A percentile compares a stretch with the other conserved stretches of the same genome.
These are phyloP conservation scores for Penicillium crystallinum DNA, from an alignment of 495 filamentous ascomycete genomes.

Conservation along the genomic window DNA sequence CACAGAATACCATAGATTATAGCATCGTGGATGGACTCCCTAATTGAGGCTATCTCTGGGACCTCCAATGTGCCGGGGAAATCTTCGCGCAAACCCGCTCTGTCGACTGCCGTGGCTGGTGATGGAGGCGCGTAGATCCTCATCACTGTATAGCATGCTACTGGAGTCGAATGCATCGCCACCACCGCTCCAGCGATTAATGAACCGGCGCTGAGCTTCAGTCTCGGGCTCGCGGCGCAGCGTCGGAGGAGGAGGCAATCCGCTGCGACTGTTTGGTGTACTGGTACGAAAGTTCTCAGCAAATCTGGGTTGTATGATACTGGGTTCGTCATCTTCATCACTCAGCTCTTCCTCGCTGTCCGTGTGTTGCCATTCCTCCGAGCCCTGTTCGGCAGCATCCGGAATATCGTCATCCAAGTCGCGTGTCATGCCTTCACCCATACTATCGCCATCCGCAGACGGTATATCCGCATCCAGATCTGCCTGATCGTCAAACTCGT, in stretches of 20 bases:
- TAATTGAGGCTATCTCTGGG: slow-evolving; percentile 41
- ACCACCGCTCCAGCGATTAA: slow-evolving; percentile 44
- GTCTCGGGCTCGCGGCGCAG: slow-evolving; percentile 29
- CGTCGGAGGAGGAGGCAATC: slow-evolving; percentile 28
- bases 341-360: slow-evolving; percentile 73
- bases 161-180: slow-evolving; percentile 40
- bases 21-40: background rate
- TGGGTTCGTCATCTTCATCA: slow-evolving; percentile 31
- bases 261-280: slow-evolving; percentile 31
- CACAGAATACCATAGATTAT: background rate
- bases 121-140: slow-evolving; percentile 40
- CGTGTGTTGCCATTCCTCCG: slow-evolving; percentile 58
- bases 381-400: slow-evolving; percentile 31
- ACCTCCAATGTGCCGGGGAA: slow-evolving; percentile 33
- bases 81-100: slow-evolving; percentile 32
- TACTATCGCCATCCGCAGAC: slow-evolving; percentile 26
- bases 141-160: slow-evolving; percentile 38
- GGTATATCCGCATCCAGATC: slow-evolving; percentile 44
- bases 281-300: slow-evolving; percentile 34
- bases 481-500: slow-evolving; percentile 38
- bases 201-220: slow-evolving; percentile 40
- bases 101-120: slow-evolving; percentile 38
- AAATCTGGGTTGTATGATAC: slow-evolving; percentile 24
- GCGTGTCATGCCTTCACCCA: slow-evolving; percentile 24
- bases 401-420: slow-evolving; percentile 44